A percentile compares a stretch with the other conserved stretches of the same genome.
Conservation (phyloP, 192 early-diverging fungal genomes). For the Coemansia erecta region DNA sequence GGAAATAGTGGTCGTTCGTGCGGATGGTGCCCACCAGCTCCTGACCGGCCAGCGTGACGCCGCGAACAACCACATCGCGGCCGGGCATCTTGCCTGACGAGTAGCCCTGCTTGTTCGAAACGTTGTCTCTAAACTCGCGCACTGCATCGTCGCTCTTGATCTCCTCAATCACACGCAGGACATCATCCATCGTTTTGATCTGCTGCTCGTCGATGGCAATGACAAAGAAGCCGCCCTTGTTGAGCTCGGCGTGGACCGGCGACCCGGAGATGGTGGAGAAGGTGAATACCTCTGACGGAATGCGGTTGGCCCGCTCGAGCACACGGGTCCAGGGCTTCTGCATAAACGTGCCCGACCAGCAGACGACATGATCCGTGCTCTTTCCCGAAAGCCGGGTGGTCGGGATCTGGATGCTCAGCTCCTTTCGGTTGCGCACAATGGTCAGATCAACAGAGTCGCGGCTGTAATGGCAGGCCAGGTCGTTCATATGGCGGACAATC, state of each 20-base stretch:
- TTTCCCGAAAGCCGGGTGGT: conserved; percentile 11
- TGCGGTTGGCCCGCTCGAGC: conserved; percentile 16
- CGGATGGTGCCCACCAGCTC: conserved; percentile 17
- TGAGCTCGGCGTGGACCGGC: background rate
- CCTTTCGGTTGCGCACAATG: conserved; percentile 21
- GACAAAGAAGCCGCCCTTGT: conserved; percentile 13
- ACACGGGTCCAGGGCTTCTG: conserved; percentile 32
- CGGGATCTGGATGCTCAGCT: conserved; percentile 14
- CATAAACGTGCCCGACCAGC: conserved; percentile 35
- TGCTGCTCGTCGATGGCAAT: conserved; percentile 17
- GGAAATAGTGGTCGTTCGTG: conserved; percentile 40
- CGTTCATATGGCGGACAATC: conserved; percentile 17
- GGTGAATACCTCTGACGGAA: conserved; percentile 19
- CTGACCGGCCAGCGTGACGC: conserved; percentile 17
- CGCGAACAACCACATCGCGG: conserved; percentile 21
- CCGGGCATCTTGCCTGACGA: conserved; percentile 30
- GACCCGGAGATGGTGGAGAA: conserved; percentile 6
- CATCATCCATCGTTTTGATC: conserved; percentile 28
- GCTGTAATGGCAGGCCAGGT: conserved; percentile 21
- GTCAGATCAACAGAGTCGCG: conserved; percentile 16
- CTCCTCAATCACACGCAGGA: conserved; percentile 4
- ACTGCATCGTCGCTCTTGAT: conserved; percentile 6
- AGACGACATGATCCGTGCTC: conserved; percentile 22
- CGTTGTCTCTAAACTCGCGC: conserved; percentile 7
- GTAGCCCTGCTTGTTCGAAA: conserved; percentile 7